Percentiles rank a stretch among this genome's conserved stretches.
These are phyloP conservation scores for Coemansia sp. DNA, from an alignment of 192 early-diverging fungal genomes.

Conservation along the genomic window DNA sequence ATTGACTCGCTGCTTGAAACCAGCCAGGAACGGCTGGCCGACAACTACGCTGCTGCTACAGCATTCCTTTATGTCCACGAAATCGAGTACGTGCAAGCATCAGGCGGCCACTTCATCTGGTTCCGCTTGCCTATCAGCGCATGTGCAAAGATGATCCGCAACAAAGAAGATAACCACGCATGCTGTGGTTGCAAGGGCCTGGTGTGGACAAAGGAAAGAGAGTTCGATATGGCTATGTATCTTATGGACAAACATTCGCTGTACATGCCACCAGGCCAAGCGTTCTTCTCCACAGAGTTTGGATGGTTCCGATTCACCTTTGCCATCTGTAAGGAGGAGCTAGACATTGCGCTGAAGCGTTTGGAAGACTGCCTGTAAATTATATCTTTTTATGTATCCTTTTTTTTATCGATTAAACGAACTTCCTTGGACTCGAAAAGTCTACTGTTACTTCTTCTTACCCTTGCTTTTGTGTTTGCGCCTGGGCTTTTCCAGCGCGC, in stretches of 20 bases:
- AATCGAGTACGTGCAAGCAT: slow-evolving; percentile 60
- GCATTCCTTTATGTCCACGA: slow-evolving; percentile 46
- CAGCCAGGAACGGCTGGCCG: slow-evolving; percentile 61
- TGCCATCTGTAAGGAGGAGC: slow-evolving; percentile 48
- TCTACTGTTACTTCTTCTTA: slow-evolving; percentile 14
- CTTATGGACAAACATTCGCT: slow-evolving; percentile 58
- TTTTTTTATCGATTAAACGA: too few relatives aligned
- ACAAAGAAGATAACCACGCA: slow-evolving; percentile 5
- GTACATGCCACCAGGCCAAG: slow-evolving; percentile 68
- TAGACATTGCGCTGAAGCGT: slow-evolving; percentile 56
- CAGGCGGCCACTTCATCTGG: slow-evolving; percentile 75
- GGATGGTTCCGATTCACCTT: slow-evolving; percentile 73
- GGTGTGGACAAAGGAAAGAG: slow-evolving; percentile 46
- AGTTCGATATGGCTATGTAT: slow-evolving; percentile 55
- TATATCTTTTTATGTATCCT: neutral
- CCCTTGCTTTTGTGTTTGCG: slow-evolving; percentile 3
- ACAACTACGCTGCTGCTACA: slow-evolving; percentile 51
- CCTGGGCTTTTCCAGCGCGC: neutral
- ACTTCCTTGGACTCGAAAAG: too few relatives aligned
- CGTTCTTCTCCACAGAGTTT: slow-evolving; percentile 59
- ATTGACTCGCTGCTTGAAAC: slow-evolving; percentile 60
- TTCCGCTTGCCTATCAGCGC: slow-evolving; percentile 37
- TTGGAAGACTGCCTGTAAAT: slow-evolving; percentile 19
- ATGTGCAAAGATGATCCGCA: slow-evolving; percentile 49
- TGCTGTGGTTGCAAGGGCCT: slow-evolving; percentile 3